Conservation (phyloP, 177 flowering plant species). For the Vitis hybrid region DNA sequence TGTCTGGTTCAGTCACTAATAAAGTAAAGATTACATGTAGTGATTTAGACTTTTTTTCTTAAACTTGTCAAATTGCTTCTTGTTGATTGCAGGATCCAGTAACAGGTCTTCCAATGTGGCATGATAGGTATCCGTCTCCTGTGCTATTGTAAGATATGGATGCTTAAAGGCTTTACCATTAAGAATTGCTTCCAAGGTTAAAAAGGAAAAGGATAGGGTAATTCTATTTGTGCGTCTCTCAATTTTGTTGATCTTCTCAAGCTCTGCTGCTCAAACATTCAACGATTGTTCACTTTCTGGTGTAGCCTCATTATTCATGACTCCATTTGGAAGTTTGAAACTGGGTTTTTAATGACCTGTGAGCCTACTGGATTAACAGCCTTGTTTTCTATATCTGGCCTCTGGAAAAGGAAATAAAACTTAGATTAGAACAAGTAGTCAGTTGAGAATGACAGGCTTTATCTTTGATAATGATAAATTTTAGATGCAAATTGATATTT, state of each 20-base stretch:
- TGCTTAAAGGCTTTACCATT: neutral
- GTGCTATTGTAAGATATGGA: constrained; percentile 63
- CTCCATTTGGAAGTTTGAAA: neutral
- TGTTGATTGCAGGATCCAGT: constrained; percentile 78
- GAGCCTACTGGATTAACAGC: no score
- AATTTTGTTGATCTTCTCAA: constrained; percentile 1
- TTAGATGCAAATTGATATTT: neutral
- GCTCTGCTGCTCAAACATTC: neutral
- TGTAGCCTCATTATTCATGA: neutral
- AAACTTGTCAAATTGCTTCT: constrained; percentile 10
- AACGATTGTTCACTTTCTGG: neutral
- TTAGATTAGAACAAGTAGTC: no score
- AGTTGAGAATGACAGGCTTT: neutral
- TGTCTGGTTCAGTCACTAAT: neutral
- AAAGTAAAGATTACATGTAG: no score
- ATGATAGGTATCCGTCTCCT: constrained; percentile 65
- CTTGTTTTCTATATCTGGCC: neutral
- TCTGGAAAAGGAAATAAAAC: neutral
- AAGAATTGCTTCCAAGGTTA: neutral
- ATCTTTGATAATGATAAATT: neutral
- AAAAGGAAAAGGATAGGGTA: neutral
- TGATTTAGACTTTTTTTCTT: neutral
- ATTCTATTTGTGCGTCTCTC: neutral
- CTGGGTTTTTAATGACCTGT: neutral
- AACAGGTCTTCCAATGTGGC: constrained; percentile 80